These are phyloP conservation scores for Melampsora occidentalis DNA, from an alignment of 1,284 basidiomycete genomes.

Conservation along the genomic window DNA sequence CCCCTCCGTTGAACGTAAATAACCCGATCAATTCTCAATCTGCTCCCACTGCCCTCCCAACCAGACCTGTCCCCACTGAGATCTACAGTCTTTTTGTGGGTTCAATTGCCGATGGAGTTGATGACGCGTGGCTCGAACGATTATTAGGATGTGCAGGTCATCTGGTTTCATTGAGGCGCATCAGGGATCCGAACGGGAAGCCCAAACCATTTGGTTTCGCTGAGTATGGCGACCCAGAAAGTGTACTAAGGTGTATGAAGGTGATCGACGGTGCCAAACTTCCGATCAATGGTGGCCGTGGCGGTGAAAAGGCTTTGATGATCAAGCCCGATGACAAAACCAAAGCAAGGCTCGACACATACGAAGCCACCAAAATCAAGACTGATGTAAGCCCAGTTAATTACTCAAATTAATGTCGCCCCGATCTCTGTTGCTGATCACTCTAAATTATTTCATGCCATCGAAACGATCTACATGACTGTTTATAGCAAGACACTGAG, in stretches of 20 bases:
- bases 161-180: conserved; percentile 49
- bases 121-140: conserved; percentile 50
- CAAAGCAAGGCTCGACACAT: conserved; percentile 49
- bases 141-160: conserved; percentile 50
- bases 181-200: conserved; percentile 46
- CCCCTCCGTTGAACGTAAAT: conserved; percentile 19
- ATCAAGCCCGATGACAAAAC: conserved; percentile 53
- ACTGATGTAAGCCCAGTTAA: conserved; percentile 47
- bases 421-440: not conserved
- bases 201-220: conserved; percentile 52
- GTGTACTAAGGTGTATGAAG: conserved; percentile 51
- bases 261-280: conserved; percentile 49
- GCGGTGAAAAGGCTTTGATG: conserved; percentile 46
- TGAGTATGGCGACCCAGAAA: conserved; percentile 52
- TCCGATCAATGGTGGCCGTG: conserved; percentile 46
- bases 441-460: not conserved
- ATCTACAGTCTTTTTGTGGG: conserved; percentile 51
- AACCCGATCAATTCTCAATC: conserved; percentile 17
- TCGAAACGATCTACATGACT: not conserved
- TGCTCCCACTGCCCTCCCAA: conserved; percentile 15
- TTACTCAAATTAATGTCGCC: not conserved
- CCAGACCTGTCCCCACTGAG: conserved; percentile 44
- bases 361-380: conserved; percentile 48
- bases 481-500: conserved; percentile 40
- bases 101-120: conserved; percentile 50